A percentile compares a stretch with the other conserved stretches of the same genome.
These are phyloP conservation scores for Eimeria brunetti DNA, from an alignment of 169 alveolate genomes.

Conservation along the genomic window DNA sequence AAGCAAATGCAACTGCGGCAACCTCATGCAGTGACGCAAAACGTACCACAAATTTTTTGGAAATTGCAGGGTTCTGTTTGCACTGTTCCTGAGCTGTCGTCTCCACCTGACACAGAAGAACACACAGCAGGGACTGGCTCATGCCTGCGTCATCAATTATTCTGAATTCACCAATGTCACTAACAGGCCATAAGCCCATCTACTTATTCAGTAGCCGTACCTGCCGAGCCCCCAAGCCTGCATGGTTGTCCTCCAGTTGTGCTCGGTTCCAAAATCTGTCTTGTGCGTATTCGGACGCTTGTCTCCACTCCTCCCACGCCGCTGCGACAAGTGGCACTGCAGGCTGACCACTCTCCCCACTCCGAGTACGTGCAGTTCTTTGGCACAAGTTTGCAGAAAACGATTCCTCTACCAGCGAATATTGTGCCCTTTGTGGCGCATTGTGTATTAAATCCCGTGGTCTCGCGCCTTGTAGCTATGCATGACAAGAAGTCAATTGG, in stretches of 20 bases:
- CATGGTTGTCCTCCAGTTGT: conserved; percentile 51
- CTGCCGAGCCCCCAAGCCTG: conserved; percentile 11
- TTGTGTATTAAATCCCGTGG: conserved; percentile 17
- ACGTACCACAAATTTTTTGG: conserved; percentile 63
- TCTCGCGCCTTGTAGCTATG: conserved; percentile 32
- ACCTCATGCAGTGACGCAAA: not conserved
- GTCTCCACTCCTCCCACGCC: conserved; percentile 53
- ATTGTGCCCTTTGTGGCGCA: conserved; percentile 30
- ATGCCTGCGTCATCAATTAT: not conserved
- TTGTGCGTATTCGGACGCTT: conserved; percentile 62
- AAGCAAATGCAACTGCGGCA: not conserved
- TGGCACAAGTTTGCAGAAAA: conserved; percentile 42
- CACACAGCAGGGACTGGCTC: not conserved
- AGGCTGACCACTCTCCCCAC: conserved; percentile 69
- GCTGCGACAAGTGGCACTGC: conserved; percentile 73
- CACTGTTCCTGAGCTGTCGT: conserved; percentile 41
- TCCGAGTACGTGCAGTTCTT: conserved; percentile 43
- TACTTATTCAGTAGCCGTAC: conserved; percentile 8
- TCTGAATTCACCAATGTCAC: not conserved
- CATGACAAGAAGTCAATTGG: conserved; percentile 32
- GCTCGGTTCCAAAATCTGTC: conserved; percentile 66
- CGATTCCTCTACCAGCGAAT: conserved; percentile 46
- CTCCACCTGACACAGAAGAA: conserved; percentile 1
- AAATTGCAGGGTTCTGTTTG: conserved; percentile 27
- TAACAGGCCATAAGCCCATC: not conserved